These are phyloP conservation scores for Scutellaria baicalensis DNA, from an alignment of 257 asterid genomes.

Conservation along the genomic window DNA sequence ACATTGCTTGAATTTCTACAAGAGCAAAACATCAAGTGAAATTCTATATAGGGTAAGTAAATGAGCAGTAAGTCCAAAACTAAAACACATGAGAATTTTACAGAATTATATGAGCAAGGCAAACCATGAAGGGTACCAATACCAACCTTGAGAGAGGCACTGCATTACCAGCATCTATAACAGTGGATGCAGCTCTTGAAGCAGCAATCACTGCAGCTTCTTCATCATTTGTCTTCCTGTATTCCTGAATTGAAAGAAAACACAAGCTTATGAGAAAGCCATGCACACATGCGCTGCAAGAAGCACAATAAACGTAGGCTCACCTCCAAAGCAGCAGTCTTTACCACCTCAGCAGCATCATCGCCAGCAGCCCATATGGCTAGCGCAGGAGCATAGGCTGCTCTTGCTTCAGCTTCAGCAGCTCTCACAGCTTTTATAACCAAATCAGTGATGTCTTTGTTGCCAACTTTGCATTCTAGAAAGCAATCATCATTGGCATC, in stretches of 20 bases:
- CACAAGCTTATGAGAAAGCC: conserved; percentile 5
- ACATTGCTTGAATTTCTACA: conserved; percentile 42
- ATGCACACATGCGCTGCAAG: conserved; percentile 3
- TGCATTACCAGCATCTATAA: conserved; percentile 81
- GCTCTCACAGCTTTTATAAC: conserved; percentile 89
- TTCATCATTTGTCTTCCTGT: conserved; percentile 62
- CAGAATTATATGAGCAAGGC: not conserved
- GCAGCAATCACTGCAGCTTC: conserved; percentile 90
- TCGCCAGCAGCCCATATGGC: conserved; percentile 95
- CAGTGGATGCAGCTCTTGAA: conserved; percentile 82
- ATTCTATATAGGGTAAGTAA: not conserved
- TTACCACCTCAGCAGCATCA: conserved; percentile 96
- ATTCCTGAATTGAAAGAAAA: conserved; percentile 45
- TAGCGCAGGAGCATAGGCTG: conserved; percentile 80
- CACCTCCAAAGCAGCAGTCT: conserved; percentile 93
- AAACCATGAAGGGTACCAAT: conserved; percentile 10
- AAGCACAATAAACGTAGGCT: conserved; percentile 11
- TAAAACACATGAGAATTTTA: not conserved
- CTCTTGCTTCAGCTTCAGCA: conserved; percentile 97
- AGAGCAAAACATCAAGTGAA: conserved; percentile 10
- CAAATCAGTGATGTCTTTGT: conserved; percentile 63
- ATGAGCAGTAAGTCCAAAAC: too few species aligned
- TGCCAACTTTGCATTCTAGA: conserved; percentile 75
- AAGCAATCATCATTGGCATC: conserved; percentile 88
- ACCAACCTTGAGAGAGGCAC: conserved; percentile 69